phyloP scores from a whole-genome alignment of 2,329 filamentous ascomycete species.

The Clarireedia monteithiana region DNA sequence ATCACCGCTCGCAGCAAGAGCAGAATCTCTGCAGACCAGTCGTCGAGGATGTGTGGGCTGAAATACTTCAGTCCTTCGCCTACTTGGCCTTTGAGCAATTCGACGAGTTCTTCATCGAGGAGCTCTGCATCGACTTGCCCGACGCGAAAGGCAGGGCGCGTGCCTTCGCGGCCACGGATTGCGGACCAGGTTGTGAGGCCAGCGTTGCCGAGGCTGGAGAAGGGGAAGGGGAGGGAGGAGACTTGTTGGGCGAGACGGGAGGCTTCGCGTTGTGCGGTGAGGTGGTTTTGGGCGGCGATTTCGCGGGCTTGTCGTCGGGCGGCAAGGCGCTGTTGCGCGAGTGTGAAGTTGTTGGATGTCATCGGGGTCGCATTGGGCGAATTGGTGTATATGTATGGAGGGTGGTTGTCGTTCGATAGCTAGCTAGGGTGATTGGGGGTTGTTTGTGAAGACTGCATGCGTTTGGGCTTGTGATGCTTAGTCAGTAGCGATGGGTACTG shows the following conservation, averaged over 20 bases:
- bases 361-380: slow-evolving; percentile 22
- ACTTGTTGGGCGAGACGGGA: slow-evolving; percentile 47
- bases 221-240: slow-evolving; percentile 52
- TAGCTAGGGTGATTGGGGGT: neutral
- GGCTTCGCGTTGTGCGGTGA: slow-evolving; percentile 43
- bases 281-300: slow-evolving; percentile 50
- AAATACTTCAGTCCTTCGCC: slow-evolving; percentile 84
- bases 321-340: slow-evolving; percentile 79
- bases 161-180: slow-evolving; percentile 67
- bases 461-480: too few relatives aligned
- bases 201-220: slow-evolving; percentile 46
- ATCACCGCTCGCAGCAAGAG: slow-evolving; percentile 68
- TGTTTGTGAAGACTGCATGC: too few relatives aligned
- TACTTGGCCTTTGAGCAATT: slow-evolving; percentile 78
- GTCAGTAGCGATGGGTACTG: too few relatives aligned
- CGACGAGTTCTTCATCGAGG: slow-evolving; percentile 84
- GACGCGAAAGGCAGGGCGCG: slow-evolving; percentile 79
- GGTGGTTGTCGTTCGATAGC: neutral
- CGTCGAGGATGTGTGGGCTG: slow-evolving; percentile 69
- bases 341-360: slow-evolving; percentile 53
- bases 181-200: slow-evolving; percentile 58
- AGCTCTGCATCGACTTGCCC: slow-evolving; percentile 95
- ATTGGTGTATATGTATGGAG: too few relatives aligned
- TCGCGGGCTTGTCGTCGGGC: slow-evolving; percentile 73
- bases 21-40: slow-evolving; percentile 81